Conservation (phyloP, 768 basidiomycete species). For the Hericium erinaceus region DNA sequence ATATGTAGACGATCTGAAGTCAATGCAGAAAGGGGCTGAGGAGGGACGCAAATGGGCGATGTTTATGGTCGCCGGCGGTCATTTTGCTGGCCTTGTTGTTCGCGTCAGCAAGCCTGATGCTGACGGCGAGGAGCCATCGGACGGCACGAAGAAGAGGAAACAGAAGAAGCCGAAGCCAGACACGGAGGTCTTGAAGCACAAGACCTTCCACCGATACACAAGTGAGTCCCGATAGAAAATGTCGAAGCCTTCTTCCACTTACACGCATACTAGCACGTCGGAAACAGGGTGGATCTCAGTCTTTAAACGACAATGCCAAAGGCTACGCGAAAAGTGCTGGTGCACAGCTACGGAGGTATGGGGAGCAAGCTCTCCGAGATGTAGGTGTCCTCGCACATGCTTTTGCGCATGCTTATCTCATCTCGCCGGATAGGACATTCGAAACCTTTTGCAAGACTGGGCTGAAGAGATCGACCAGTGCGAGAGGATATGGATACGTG, state of each 20-base stretch:
- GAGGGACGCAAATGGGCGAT: conserved; percentile 79
- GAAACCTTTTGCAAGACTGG: conserved; percentile 77
- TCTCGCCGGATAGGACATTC: conserved; percentile 63
- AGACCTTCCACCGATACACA: conserved; percentile 98
- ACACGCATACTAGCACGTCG: conserved; percentile 57
- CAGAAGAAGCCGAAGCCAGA: conserved; percentile 62
- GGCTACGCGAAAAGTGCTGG: conserved; percentile 91
- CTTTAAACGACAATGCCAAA: conserved; percentile 86
- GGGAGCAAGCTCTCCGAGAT: conserved; percentile 87
- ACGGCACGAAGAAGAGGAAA: conserved; percentile 26
- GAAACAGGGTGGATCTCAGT: conserved; percentile 96
- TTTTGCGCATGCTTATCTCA: not conserved
- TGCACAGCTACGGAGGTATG: conserved; percentile 87
- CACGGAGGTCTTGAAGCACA: conserved; percentile 75
- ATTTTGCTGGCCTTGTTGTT: conserved; percentile 91
- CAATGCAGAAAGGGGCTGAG: conserved; percentile 46
- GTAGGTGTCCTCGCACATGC: conserved; percentile 32
- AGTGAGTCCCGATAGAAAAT: conserved; percentile 44
- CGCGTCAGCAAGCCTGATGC: conserved; percentile 47
- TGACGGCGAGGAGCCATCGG: conserved; percentile 28
- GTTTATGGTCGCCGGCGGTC: conserved; percentile 96
- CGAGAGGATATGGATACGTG: conserved; percentile 88
- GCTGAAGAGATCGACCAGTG: conserved; percentile 76
- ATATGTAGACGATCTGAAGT: conserved; percentile 53
- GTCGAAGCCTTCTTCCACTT: not conserved